Evolutionary conservation across 495 filamentous ascomycete species (phyloP).

Genomic region (Astrothelium subdiscretum): DNA sequence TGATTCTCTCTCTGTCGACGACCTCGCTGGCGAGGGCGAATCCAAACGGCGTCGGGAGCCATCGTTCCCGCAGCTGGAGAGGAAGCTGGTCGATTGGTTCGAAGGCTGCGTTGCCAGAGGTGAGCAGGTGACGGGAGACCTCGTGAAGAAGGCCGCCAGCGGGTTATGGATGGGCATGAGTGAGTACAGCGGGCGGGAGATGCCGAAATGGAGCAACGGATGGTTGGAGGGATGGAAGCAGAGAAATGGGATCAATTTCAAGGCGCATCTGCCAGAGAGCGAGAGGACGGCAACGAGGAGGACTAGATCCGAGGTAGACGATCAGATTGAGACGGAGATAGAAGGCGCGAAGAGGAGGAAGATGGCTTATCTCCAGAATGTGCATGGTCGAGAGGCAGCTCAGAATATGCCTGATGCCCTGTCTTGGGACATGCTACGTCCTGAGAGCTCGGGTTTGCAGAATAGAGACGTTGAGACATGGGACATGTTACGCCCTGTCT

Average conservation of each 20-base stretch:
- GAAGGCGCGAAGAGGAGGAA: neutral
- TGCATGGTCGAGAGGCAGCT: too few species aligned
- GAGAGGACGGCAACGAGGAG: neutral
- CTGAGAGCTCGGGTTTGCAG: neutral
- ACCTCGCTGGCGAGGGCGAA: neutral
- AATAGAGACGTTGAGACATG: neutral
- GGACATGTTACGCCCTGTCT: neutral
- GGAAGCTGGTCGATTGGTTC: neutral
- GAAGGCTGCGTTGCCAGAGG: neutral
- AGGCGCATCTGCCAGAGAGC: neutral
- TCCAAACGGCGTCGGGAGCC: neutral
- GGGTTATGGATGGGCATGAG: neutral
- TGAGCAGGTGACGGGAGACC: neutral
- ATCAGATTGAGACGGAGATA: neutral
- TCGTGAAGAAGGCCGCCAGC: neutral
- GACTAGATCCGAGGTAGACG: neutral
- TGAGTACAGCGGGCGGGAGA: neutral
- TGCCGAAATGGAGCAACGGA: neutral
- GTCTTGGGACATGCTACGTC: neutral
- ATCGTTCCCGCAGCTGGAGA: neutral
- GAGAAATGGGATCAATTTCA: neutral
- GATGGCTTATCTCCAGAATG: neutral
- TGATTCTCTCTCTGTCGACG: neutral
- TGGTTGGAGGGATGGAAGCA: conserved; percentile 1
- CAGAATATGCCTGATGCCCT: neutral